A percentile compares a stretch with the other conserved stretches of the same genome.
These are phyloP conservation scores for Acidiella bohemica DNA, from an alignment of 495 filamentous ascomycete genomes.

Conservation along the genomic window DNA sequence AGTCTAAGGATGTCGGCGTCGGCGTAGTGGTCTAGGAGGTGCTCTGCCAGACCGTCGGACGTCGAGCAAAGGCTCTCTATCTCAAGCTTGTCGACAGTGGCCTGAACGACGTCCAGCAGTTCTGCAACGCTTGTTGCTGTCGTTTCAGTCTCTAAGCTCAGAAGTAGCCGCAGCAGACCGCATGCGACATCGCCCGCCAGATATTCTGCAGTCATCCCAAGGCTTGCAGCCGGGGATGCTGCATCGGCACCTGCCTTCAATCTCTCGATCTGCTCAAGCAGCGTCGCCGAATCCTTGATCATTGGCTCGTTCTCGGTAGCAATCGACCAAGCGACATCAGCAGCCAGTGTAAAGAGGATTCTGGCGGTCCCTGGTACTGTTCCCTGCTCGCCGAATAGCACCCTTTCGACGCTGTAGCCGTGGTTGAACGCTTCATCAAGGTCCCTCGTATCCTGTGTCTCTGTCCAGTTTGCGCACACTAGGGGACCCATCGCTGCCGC, in stretches of 20 bases:
- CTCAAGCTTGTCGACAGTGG: slow-evolving; percentile 2
- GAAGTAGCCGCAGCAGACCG: too few relatives aligned
- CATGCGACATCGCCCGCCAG: not conserved
- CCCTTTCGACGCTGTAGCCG: slow-evolving; percentile 15
- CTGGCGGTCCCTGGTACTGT: slow-evolving; percentile 2
- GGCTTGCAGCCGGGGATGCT: not conserved
- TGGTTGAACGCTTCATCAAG: slow-evolving; percentile 14
- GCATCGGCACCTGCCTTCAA: not conserved
- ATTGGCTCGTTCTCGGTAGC: not conserved
- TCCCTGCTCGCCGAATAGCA: slow-evolving; percentile 2
- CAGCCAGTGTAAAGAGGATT: slow-evolving; percentile 5
- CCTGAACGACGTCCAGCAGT: not conserved
- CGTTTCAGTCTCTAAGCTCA: too few relatives aligned
- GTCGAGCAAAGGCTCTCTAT: not conserved
- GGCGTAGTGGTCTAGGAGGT: slow-evolving; percentile 5
- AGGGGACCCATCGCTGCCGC: slow-evolving; percentile 6
- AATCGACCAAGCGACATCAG: slow-evolving; percentile 9
- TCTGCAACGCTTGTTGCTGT: not conserved
- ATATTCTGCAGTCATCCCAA: not conserved
- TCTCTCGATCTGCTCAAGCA: not conserved
- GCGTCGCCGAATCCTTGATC: not conserved
- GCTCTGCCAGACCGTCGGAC: not conserved
- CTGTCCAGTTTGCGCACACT: slow-evolving; percentile 7
- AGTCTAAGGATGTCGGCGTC: slow-evolving; percentile 8
- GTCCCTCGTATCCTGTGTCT: slow-evolving; percentile 11